Evolutionary conservation across 2,329 filamentous ascomycete genomes (phyloP).

Genomic region (Hypoxylon sp.): DNA sequence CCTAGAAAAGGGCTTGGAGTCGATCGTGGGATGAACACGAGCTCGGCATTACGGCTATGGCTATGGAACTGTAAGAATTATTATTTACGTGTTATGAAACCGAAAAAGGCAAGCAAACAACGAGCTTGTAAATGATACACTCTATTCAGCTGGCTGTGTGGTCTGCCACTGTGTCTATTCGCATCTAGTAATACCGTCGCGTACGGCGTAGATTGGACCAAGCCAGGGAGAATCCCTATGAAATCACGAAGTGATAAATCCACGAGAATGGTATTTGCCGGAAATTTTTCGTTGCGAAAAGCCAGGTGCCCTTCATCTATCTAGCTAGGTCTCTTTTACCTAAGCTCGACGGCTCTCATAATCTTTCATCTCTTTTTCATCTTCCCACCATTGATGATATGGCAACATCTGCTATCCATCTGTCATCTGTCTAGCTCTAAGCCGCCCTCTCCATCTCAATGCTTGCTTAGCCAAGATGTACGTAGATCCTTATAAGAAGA

Average conservation of each 20-base stretch:
- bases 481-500: conserved; percentile 77
- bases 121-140: neutral
- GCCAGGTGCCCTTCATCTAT: conserved; percentile 14
- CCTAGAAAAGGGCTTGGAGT: neutral
- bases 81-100: conserved; percentile 13
- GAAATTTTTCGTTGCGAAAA: neutral
- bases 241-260: neutral
- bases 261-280: neutral
- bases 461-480: neutral
- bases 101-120: conserved; percentile 2
- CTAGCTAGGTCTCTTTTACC: conserved; percentile 13
- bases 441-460: conserved; percentile 14
- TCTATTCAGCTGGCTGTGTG: neutral
- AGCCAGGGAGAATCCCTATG: neutral
- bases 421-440: conserved; percentile 18
- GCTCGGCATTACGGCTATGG: conserved; percentile 1
- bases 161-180: neutral
- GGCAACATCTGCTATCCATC: neutral
- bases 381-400: neutral
- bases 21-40: conserved; percentile 13
- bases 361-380: neutral
- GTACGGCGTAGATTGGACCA: neutral
- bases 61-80: conserved; percentile 34
- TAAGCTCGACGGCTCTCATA: neutral
- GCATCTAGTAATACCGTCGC: neutral